phyloP scores from a whole-genome alignment of 441 rosid species.

The Brassica hybrid region DNA sequence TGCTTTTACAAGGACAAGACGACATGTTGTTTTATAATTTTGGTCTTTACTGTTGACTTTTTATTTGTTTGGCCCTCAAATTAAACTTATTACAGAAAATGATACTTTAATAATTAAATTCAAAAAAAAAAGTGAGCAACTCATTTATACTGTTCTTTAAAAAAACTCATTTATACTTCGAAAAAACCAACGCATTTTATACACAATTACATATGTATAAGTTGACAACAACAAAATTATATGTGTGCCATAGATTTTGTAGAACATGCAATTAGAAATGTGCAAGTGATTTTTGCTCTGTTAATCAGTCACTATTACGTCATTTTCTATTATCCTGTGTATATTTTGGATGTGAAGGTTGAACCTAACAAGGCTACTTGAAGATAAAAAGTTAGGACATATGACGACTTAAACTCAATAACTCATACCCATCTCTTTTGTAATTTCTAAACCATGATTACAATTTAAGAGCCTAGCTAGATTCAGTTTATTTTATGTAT shows the following conservation, averaged over 20 bases:
- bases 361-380: conserved; percentile 24
- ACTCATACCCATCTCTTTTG: conserved; percentile 15
- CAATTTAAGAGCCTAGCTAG: conserved; percentile 34
- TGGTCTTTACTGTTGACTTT: conserved; percentile 44
- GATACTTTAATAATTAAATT: neutral
- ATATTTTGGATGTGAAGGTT: conserved; percentile 15
- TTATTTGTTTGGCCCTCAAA: neutral
- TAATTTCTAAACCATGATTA: conserved; percentile 31
- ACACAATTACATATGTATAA: neutral
- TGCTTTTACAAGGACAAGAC: conserved; percentile 41
- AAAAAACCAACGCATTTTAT: neutral
- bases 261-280: neutral
- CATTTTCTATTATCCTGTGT: neutral
- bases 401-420: conserved; percentile 28
- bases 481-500: neutral
- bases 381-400: conserved; percentile 34
- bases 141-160: neutral
- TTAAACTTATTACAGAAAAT: neutral
- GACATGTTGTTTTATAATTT: conserved; percentile 34
- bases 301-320: neutral
- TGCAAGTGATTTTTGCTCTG: conserved; percentile 1
- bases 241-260: neutral
- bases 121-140: conserved; percentile 13
- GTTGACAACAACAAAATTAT: neutral
- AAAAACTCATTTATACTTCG: neutral